Conservation (phyloP, 75 land plant genomes). For the Chamaecyparis obtusa region DNA sequence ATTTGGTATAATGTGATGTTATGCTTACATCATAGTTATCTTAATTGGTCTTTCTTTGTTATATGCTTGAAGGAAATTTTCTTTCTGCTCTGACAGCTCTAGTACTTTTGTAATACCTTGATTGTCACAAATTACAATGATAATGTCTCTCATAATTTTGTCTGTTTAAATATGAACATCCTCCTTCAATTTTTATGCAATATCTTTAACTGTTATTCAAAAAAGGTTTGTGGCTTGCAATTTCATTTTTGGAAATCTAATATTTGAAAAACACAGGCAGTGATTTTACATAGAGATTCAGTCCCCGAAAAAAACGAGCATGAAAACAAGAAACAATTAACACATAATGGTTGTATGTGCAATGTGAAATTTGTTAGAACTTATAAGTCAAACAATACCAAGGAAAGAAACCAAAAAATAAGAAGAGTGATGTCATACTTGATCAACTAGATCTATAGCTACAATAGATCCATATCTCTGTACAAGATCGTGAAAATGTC, state of each 20-base stretch:
- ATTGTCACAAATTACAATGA: too few relatives aligned
- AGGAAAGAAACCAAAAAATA: background rate
- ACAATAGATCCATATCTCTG: slow-evolving; percentile 91
- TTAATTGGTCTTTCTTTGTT: too few relatives aligned
- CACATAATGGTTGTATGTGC: background rate
- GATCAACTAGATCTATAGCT: slow-evolving; percentile 85
- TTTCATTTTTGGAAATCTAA: background rate
- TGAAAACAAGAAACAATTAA: background rate
- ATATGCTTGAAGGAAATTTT: too few relatives aligned
- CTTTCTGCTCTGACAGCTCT: too few relatives aligned
- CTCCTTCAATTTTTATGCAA: background rate
- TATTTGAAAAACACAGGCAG: background rate
- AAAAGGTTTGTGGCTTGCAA: background rate
- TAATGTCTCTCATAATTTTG: too few relatives aligned
- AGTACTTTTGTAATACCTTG: too few relatives aligned
- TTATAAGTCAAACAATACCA: background rate
- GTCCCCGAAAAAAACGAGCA: background rate
- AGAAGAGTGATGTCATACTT: slow-evolving; percentile 39
- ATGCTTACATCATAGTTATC: too few relatives aligned
- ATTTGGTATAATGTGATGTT: too few relatives aligned
- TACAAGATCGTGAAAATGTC: slow-evolving; percentile 82
- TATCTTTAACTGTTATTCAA: too few relatives aligned
- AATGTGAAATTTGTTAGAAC: background rate
- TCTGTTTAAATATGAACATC: too few relatives aligned
- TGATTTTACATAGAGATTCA: background rate